Base-by-base conservation (phyloP, 2,329 filamentous ascomycete species). In the Aspergillus candidus region DNA sequence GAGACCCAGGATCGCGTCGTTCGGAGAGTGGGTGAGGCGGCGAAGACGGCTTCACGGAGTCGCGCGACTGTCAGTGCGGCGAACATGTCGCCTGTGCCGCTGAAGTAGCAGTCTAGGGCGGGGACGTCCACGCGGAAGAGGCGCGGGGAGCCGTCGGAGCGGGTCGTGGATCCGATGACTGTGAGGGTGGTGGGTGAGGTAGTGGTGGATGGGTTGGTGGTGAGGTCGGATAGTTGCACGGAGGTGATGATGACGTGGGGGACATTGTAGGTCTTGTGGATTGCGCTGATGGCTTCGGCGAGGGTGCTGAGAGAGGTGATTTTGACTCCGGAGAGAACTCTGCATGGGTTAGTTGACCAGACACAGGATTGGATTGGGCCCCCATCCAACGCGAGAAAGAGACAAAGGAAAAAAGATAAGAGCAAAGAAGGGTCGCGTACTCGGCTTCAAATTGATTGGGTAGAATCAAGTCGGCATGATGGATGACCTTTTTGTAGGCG, bases 391-490 rank as follows among this genome's bases (percentile, higher is more conserved):
- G 3, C 22, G 6, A 8, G 7, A 22, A 6, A 7, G 8, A 27
- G 7, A 27, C 22, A 27, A 27, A 27, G 3, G 22, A 10, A 10
- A 27, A 3, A 8, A 27, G 22, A 27, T 27, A 2, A 27, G 10
- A 8, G 22, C 43, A 14, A 27, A 33, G 30, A 22, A 17, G n/a
- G 22, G 17, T 11, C 2, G 70, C 82, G 55, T 72, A 94, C 88
- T 98, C 91, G 35, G 90, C 88, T 72, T 98, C 93, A 55, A 96
- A 98, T 57, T 97, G 91, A 63, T 98, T 98, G 4, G 93, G 93
- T 12, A 97, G 71, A 44, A 98, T 94, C 54, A 98, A 67, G 66
- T 98, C 93, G 2, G 93, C 91, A 57, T 91, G 77, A 31, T 76
- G 76, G 15, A 97, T 73, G 45, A 95, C 74, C 17, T 74, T 74